phyloP scores from a whole-genome alignment of 805 yeast genomes.

The Nakazawaea siamensis region DNA sequence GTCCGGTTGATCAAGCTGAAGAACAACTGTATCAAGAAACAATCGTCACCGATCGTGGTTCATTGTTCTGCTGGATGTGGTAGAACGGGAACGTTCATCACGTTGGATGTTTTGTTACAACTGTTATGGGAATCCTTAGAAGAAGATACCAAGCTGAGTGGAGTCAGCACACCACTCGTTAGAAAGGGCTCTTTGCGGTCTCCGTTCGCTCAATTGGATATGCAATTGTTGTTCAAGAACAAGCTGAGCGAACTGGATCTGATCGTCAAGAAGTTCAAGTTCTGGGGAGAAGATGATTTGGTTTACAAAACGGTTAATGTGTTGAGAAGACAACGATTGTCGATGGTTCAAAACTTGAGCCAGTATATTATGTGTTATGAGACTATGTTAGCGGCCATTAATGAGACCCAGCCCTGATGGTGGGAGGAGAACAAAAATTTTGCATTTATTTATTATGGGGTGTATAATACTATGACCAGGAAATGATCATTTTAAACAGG shows the following conservation, averaged over 20 bases:
- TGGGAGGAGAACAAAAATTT: too few species aligned
- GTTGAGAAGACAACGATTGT: conserved; percentile 65
- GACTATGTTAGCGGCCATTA: conserved; percentile 22
- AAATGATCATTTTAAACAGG: conserved; percentile 16
- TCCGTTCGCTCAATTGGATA: conserved; percentile 7
- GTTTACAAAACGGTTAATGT: conserved; percentile 55
- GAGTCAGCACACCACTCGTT: background rate
- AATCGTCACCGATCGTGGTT: conserved; percentile 24
- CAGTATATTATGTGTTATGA: conserved; percentile 75
- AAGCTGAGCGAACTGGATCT: background rate
- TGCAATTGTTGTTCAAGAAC: background rate
- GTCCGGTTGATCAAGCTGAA: conserved; percentile 26
- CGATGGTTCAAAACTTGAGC: conserved; percentile 78
- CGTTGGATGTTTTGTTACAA: conserved; percentile 32
- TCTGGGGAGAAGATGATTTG: conserved; percentile 36
- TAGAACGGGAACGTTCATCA: conserved; percentile 44
- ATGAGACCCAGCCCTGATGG: too few species aligned
- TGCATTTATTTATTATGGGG: background rate
- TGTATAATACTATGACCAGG: too few species aligned
- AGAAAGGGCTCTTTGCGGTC: conserved; percentile 1
- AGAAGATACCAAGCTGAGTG: background rate
- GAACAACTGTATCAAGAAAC: conserved; percentile 13
- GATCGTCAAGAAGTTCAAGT: conserved; percentile 6
- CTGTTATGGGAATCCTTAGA: background rate
- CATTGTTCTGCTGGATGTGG: conserved; percentile 61